Base-by-base conservation (phyloP, 495 filamentous ascomycete species). In the Aspergillus homomorphus region DNA sequence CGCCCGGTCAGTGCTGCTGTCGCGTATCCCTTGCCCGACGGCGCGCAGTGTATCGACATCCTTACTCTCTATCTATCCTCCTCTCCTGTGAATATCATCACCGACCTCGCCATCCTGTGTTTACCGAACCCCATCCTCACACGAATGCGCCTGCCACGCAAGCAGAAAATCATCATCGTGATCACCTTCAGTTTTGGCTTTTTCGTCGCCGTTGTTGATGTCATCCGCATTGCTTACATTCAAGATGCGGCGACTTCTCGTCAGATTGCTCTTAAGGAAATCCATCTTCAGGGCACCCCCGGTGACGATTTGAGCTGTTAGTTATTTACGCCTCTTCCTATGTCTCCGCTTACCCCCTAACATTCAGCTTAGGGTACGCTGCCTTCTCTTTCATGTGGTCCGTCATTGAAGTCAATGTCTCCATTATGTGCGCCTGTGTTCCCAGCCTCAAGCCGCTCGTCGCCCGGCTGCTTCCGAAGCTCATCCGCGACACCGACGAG, bases 361-460 rank as follows among this genome's bases (percentile, higher is more conserved):
- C 22, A 56, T 28, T 33, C 4, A 12, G 23, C 24, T 14, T 72
- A 67, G 87, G 84, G 87, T 89, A 91, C 70, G 91, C 87, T 3
- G 89, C 91, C 4, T 69, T 90, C 1, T 88, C 90, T 0, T 89
- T 95, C 67, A 91, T 96, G 87, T 97, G 91, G 92, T 92, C 89
- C 18, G 89, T 86, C 9, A 83, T 97, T 58, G 92, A 96, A 70
- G 90, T 96, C 69, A 92, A 96, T 63, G 78, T 91, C 8, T 91
- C 91, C 8, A 89, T 96, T 55, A 87, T 92, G 44, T 94, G 89
- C 58, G 92, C 85, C 49, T 96, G 91, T 63, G 87, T 96, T 24
- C 92, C 92, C 15, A 92, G 88, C 19, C 75, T 96, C 60, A 97
- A 96, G 65, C 92, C 92, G 15, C 78, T 97, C 18, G 84, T 91